Evolutionary conservation across 2,329 filamentous ascomycete genomes (phyloP), one percentile per base, ranked within the genome.

Genomic region (Trichophyton equinum): DNA sequence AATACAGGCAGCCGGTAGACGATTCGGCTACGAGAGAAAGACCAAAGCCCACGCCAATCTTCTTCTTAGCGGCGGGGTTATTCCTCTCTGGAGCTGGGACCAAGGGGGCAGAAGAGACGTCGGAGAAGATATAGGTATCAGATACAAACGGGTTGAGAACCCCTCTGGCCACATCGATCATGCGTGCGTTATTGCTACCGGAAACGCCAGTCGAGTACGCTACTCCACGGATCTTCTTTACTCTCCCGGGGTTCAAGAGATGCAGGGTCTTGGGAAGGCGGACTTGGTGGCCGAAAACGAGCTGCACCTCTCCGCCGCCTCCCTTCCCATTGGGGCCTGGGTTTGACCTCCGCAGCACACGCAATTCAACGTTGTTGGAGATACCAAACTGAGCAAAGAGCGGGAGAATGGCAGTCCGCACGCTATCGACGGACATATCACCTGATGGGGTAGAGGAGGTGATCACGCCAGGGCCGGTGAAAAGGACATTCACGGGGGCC

Each of bases 181-280:
- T 95, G 65, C 94, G 82, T 64, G 87, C 89, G 72, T 97, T 99
- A 73, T 96, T 96, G 57, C 87, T 91, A 0, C 89, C 92, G 9
- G 89, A 88, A 0, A 97, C 91, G 55, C 95, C 94, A 0, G 89
- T 91, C 60, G 88, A 88, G 75, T 97, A 99, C 56, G 94, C 91
- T 49, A 99, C 94, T 62, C 94, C 94, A 61, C 92, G 82, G 66
- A 99, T 88, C 67, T 85, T 85, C 81, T 91, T 92, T 68, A 99
- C 87, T 61, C 89, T 81, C 6, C 94, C 94, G 0, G 91, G 85
- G 64, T 84, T 88, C 67, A 95, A 81, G 60, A 96, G 76, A 74
- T 99, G 94, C 71, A 99, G 78, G 42, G 94, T 99, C 78, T 95
- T 96, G 9, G 94, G 94, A 58, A 97, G 78, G 42, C 92, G 85